Conservation (phyloP, 495 filamentous ascomycete genomes). For the Trichocladium antarcticum region DNA sequence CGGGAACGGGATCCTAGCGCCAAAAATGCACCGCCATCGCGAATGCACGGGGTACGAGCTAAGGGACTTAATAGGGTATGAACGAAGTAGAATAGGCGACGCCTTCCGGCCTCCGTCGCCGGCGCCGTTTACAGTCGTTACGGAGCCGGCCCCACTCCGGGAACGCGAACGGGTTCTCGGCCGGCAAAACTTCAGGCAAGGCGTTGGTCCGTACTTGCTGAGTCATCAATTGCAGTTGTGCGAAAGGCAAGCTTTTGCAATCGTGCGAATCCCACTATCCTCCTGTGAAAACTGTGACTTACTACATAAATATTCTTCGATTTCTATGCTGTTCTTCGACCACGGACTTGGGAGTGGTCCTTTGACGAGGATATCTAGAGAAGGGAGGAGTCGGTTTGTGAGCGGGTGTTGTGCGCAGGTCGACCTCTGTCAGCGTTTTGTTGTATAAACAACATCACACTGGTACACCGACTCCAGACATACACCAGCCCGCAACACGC, state of each 20-base stretch:
- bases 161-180: slow-evolving; percentile 4
- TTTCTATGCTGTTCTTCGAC: no score
- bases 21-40: neutral
- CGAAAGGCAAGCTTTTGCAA: neutral
- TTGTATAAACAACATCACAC: no score
- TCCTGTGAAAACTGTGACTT: no score
- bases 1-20: slow-evolving; percentile 3
- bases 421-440: no score
- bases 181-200: neutral
- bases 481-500: no score
- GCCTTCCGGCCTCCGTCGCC: slow-evolving; percentile 2
- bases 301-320: no score
- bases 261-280: no score
- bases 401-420: no score
- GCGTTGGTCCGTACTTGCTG: neutral
- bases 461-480: no score
- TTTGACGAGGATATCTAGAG: no score
- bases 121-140: slow-evolving; percentile 2
- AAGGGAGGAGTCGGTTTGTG: no score
- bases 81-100: slow-evolving; percentile 3
- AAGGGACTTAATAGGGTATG: neutral
- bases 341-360: no score
- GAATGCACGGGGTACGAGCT: neutral
- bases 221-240: slow-evolving; percentile 3
- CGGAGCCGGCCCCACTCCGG: slow-evolving; percentile 1